These are phyloP conservation scores for Mycogone perniciosa DNA, from an alignment of 2,329 filamentous ascomycete genomes.

Conservation along the genomic window DNA sequence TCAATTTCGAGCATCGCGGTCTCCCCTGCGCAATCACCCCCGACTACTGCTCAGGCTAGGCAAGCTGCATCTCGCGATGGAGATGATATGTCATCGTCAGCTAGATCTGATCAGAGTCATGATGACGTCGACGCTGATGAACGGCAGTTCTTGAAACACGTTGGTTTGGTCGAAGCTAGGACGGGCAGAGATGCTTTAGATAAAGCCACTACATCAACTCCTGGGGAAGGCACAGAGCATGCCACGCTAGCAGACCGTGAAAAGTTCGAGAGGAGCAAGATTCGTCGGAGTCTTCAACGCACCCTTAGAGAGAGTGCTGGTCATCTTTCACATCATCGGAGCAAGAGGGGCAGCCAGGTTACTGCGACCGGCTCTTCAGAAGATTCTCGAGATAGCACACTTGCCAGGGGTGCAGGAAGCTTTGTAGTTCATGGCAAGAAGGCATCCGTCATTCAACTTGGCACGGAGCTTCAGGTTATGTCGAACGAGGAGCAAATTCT, in stretches of 20 bases:
- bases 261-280: constrained; percentile 57
- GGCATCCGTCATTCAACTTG: constrained; percentile 93
- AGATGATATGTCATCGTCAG: neutral
- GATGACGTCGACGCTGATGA: constrained; percentile 59
- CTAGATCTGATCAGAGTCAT: constrained; percentile 19
- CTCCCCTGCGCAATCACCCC: constrained; percentile 21
- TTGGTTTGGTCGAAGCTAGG: constrained; percentile 52
- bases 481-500: constrained; percentile 66
- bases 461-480: constrained; percentile 78
- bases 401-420: constrained; percentile 74
- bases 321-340: constrained; percentile 60
- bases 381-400: constrained; percentile 54
- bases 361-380: constrained; percentile 24
- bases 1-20: constrained; percentile 28
- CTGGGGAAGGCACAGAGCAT: constrained; percentile 24
- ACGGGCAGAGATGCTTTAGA: constrained; percentile 25
- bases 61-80: constrained; percentile 17
- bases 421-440: constrained; percentile 98
- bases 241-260: constrained; percentile 38
- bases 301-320: constrained; percentile 77
- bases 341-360: constrained; percentile 66
- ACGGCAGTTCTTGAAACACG: constrained; percentile 59
- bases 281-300: constrained; percentile 80
- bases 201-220: constrained; percentile 30
- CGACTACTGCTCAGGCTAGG: constrained; percentile 18